These are phyloP conservation scores for Pilaira anomala DNA, from an alignment of 192 early-diverging fungal genomes.

Conservation along the genomic window DNA sequence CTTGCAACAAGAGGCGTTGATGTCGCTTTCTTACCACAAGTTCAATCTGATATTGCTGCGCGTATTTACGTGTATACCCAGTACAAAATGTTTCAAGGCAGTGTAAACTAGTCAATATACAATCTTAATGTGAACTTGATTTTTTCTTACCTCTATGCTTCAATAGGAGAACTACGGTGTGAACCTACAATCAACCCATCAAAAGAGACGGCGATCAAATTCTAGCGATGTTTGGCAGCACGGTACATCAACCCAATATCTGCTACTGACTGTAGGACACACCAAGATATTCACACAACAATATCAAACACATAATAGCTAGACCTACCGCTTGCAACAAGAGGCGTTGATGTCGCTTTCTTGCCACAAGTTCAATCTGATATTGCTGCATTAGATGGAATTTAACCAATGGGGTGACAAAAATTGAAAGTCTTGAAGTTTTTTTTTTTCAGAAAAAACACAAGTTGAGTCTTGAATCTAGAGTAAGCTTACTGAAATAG, in stretches of 20 bases:
- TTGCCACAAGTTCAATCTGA: slow-evolving; percentile 3
- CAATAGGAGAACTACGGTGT: neutral
- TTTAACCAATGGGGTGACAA: no score
- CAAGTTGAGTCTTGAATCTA: no score
- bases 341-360: slow-evolving; percentile 11
- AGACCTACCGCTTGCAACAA: slow-evolving; percentile 9
- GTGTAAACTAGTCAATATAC: no score
- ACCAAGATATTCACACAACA: neutral
- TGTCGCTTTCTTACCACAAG: slow-evolving; percentile 9
- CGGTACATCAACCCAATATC: slow-evolving; percentile 8
- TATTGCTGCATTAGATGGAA: neutral
- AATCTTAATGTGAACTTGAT: no score
- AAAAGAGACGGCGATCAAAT: slow-evolving; percentile 3
- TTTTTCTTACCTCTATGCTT: no score
- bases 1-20: slow-evolving; percentile 7
- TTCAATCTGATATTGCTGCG: slow-evolving; percentile 1
- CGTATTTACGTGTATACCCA: no score
- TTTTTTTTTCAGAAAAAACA: no score
- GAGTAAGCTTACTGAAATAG: no score
- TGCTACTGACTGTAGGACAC: slow-evolving; percentile 8
- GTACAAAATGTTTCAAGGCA: no score
- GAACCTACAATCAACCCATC: slow-evolving; percentile 4
- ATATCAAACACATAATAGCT: slow-evolving; percentile 12
- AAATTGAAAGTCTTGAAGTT: no score
- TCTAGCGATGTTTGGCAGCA: slow-evolving; percentile 15